phyloP scores from a whole-genome alignment of 352 stramenopile species.

The Blastocystis sp. region DNA sequence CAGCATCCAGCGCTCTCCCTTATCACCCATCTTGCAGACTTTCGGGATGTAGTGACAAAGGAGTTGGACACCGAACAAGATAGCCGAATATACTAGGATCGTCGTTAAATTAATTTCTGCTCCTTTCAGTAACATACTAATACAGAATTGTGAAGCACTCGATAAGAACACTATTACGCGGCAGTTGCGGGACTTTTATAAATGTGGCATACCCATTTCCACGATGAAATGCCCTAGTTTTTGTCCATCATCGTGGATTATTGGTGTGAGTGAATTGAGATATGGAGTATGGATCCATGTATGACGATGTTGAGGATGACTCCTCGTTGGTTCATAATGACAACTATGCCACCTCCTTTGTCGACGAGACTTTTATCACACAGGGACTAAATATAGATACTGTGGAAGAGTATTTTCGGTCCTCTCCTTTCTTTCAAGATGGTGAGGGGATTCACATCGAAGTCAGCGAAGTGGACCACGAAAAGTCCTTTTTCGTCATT shows the following conservation, averaged over 20 bases:
- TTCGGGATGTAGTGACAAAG: constrained; percentile 39
- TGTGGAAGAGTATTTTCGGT: constrained; percentile 12
- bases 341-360: constrained; percentile 1
- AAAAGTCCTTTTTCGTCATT: constrained; percentile 23
- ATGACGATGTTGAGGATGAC: constrained; percentile 7
- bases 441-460: background rate
- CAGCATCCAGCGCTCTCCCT: constrained; percentile 27
- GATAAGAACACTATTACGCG: constrained; percentile 19
- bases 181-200: background rate
- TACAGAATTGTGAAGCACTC: background rate
- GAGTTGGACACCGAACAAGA: constrained; percentile 30
- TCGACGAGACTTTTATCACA: constrained; percentile 2
- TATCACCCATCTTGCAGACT: constrained; percentile 10
- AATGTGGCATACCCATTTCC: background rate
- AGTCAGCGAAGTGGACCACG: background rate
- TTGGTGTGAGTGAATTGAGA: background rate
- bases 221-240: constrained; percentile 32
- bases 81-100: background rate
- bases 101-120: background rate
- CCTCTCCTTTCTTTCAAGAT: constrained; percentile 33
- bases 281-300: background rate
- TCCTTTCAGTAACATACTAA: constrained; percentile 19
- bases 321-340: background rate
- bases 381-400: constrained; percentile 7
- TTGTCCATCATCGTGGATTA: background rate